Base-by-base conservation (phyloP, 495 filamentous ascomycete species). In the Penicillium subrubescens region DNA sequence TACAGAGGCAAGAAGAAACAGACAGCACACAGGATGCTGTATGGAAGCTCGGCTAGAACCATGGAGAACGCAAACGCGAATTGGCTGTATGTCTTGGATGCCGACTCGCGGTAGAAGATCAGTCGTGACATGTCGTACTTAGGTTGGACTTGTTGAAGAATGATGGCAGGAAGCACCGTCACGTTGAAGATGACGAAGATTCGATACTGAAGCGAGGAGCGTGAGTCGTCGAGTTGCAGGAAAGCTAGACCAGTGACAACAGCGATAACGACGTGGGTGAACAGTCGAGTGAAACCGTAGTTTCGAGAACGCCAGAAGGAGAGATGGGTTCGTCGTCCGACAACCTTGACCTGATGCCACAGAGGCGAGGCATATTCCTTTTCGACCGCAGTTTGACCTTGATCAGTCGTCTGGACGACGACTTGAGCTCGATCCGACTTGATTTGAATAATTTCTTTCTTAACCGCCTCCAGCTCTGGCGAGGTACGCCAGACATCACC, bases 111-210 rank as follows among this genome's bases (percentile, higher is more conserved):
- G 80, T 91, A 92, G 79, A 89, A 91, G 59, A 93, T 87, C 55
- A 89, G 76, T 51, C 91, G 85, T n/a, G 86, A 84, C 73, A 91
- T 81, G 66, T 89, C 88, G 69, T 89, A 94, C 71, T 88, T 90
- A 6, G 91, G 87, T 69, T 94, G 87, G 48, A 93, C 89, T 67
- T 92, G 90, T 0, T 89, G 86, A 58, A 94, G 82, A 67, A 94
- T 89, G 31, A 93, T 83, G 2, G 90, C 89, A 1, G 90, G 89
- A 2, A 94, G 80, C 14, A 93, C 87, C 4, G 89, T 93, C 58
- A 90, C 82, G 73, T 93, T 91, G 82, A 94, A 95, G 70, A 92
- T 88, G 73, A 92, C 85, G 75, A 96, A 95, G 63, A 96, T 85
- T 48, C 87, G 87, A 75, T 93, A 89, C 67, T 96, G 92, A 21